phyloP scores from a whole-genome alignment of 1,284 basidiomycete species.

The Puccinia horiana region DNA sequence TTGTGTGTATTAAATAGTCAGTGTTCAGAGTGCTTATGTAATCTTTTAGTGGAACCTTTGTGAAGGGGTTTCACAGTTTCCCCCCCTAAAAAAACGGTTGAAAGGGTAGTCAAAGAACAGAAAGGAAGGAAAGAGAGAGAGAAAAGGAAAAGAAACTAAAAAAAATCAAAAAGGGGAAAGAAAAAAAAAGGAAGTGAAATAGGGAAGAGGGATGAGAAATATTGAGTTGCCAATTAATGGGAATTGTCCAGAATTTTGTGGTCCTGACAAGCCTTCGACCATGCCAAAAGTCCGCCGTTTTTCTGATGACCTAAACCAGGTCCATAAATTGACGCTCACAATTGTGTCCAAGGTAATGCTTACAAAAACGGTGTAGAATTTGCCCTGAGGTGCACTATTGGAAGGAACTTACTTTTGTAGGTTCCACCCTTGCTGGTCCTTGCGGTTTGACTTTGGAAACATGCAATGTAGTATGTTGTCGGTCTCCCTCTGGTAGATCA shows the following conservation, averaged over 20 bases:
- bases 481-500: neutral
- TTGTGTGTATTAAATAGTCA: too few relatives aligned
- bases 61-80: too few relatives aligned
- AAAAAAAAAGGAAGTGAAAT: neutral
- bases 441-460: constrained; percentile 15
- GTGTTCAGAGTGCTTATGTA: too few relatives aligned
- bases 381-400: constrained; percentile 17
- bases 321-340: neutral
- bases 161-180: neutral
- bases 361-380: neutral
- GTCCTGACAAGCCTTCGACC: too few relatives aligned
- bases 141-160: neutral
- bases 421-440: neutral
- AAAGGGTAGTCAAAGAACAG: too few relatives aligned
- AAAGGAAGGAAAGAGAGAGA: neutral
- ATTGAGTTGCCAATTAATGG: neutral
- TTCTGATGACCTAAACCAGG: neutral
- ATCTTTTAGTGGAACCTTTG: too few relatives aligned
- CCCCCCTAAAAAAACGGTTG: too few relatives aligned
- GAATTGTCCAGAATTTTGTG: too few relatives aligned
- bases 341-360: constrained; percentile 15
- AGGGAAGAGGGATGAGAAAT: neutral
- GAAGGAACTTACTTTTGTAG: constrained; percentile 31
- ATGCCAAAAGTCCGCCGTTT: too few relatives aligned
- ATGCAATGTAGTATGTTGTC: neutral